Conservation (phyloP, 1,284 basidiomycete species). For the Psilocybe mexicana region DNA sequence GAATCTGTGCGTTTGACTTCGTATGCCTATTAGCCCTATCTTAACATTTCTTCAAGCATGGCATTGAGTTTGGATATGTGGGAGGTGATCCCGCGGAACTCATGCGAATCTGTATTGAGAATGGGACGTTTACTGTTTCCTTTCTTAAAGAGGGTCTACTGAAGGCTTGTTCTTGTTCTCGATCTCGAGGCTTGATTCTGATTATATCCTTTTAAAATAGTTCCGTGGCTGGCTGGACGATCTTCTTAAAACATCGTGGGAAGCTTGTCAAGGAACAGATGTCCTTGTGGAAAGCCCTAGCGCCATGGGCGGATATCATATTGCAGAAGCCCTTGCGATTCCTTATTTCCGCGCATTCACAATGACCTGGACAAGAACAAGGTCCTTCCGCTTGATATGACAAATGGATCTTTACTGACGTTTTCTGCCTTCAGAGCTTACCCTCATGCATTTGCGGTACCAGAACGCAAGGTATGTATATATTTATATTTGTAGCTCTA, state of each 20-base stretch:
- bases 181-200: conserved; percentile 7
- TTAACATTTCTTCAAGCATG: conserved; percentile 57
- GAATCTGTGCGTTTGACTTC: conserved; percentile 68
- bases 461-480: conserved; percentile 72
- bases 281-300: conserved; percentile 93
- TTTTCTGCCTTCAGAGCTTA: conserved; percentile 67
- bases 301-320: conserved; percentile 98
- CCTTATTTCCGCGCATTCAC: conserved; percentile 95
- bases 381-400: conserved; percentile 37
- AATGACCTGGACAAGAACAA: conserved; percentile 81
- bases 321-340: conserved; percentile 90
- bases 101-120: conserved; percentile 93
- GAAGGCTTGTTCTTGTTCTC: conserved; percentile 55
- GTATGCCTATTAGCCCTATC: neutral
- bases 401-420: neutral
- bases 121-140: conserved; percentile 93
- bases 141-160: conserved; percentile 90
- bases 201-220: conserved; percentile 37
- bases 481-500: conserved; percentile 8
- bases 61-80: conserved; percentile 91
- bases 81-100: conserved; percentile 97
- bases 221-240: conserved; percentile 98
- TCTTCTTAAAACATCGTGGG: conserved; percentile 90
- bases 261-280: conserved; percentile 93
- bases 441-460: conserved; percentile 97